phyloP scores from a whole-genome alignment of 805 yeast genomes.

The Saccharomycopsis sp. region DNA sequence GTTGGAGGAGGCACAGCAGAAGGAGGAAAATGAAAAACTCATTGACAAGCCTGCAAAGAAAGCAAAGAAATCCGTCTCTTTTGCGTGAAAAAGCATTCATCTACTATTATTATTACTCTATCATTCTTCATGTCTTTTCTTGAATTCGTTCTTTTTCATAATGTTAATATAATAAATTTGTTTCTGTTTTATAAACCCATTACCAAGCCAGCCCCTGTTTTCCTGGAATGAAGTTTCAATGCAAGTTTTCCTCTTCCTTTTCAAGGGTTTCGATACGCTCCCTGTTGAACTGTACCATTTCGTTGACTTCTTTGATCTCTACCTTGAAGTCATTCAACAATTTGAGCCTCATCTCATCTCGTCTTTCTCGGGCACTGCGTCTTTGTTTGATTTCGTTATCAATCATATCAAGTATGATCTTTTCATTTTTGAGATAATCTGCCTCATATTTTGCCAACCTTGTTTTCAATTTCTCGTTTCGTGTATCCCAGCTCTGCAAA shows the following conservation, averaged over 20 bases:
- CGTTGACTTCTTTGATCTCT: constrained; percentile 13
- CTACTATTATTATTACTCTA: neutral
- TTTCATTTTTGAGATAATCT: constrained; percentile 9
- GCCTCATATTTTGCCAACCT: constrained; percentile 5
- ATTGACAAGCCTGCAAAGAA: constrained; percentile 26
- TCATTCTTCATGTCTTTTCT: neutral
- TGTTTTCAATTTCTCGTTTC: constrained; percentile 11
- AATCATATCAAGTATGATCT: neutral
- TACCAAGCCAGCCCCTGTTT: no score
- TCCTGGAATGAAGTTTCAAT: no score
- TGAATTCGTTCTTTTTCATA: neutral
- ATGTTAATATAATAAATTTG: no score
- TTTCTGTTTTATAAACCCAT: no score
- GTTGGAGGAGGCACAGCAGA: constrained; percentile 13
- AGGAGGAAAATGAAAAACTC: constrained; percentile 20
- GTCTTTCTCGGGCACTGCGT: constrained; percentile 3
- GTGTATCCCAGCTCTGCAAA: constrained; percentile 1
- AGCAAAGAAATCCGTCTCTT: constrained; percentile 36
- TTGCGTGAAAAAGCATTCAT: no score
- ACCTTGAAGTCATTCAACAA: constrained; percentile 11
- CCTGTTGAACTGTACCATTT: constrained; percentile 7
- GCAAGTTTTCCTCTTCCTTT: neutral
- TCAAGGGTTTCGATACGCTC: no score
- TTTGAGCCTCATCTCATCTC: constrained; percentile 8
- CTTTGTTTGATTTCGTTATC: neutral